Evolutionary conservation across 768 basidiomycete genomes (phyloP).

Genomic region (Lyophyllum semitale): DNA sequence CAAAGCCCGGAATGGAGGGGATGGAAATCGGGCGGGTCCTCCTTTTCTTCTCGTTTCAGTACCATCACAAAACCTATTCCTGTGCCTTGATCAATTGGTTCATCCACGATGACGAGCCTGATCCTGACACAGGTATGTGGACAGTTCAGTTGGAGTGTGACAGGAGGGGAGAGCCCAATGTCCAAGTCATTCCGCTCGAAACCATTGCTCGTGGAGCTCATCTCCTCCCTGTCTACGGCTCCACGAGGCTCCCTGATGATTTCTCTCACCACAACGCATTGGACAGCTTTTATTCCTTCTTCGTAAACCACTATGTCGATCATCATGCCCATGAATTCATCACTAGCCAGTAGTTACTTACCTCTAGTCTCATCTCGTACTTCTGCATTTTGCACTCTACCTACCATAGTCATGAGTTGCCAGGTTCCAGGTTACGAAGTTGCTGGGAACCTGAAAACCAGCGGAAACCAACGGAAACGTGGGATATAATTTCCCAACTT

Average conservation of each 20-base stretch:
- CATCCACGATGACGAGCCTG: too few relatives aligned
- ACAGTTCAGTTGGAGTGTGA: too few relatives aligned
- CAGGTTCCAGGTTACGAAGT: background rate
- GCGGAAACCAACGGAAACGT: too few relatives aligned
- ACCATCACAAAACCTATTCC: background rate
- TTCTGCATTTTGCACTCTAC: too few relatives aligned
- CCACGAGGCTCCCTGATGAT: constrained; percentile 1
- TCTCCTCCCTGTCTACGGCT: constrained; percentile 1
- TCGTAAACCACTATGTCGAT: background rate
- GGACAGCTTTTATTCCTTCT: background rate
- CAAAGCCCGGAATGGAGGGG: background rate
- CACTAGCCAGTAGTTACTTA: constrained; percentile 1
- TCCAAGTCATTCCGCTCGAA: too few relatives aligned
- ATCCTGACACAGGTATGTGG: constrained; percentile 4
- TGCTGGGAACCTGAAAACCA: too few relatives aligned
- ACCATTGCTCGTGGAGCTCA: constrained; percentile 6
- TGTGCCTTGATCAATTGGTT: too few relatives aligned
- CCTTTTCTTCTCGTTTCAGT: too few relatives aligned
- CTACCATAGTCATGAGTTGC: too few relatives aligned
- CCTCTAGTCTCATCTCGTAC: too few relatives aligned
- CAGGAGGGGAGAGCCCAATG: too few relatives aligned
- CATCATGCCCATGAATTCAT: constrained; percentile 4
- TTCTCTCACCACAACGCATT: background rate
- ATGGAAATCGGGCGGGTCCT: background rate
- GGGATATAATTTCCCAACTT: too few relatives aligned